Evolutionary conservation across 768 basidiomycete genomes (phyloP).

Genomic region (Amanita rimosa): DNA sequence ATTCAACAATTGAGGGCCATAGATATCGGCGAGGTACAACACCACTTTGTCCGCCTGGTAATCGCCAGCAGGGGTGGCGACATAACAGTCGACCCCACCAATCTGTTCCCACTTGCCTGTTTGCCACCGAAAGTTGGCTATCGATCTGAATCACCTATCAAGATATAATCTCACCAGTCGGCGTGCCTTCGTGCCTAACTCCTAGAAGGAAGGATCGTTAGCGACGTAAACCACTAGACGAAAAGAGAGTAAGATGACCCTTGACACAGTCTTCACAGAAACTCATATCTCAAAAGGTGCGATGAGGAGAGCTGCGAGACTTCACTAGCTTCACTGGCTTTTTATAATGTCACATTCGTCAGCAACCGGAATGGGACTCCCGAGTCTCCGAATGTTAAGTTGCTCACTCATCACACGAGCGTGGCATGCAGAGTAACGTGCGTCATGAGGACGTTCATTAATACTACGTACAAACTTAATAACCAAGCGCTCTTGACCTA

Average conservation of each 20-base stretch:
- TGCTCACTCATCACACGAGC: too few species aligned
- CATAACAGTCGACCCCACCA: conserved; percentile 37
- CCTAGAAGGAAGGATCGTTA: background rate
- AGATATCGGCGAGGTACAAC: conserved; percentile 42
- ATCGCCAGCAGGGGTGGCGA: conserved; percentile 37
- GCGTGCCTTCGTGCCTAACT: conserved; percentile 5
- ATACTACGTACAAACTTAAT: background rate
- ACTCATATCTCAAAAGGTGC: background rate
- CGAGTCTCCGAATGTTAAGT: too few species aligned
- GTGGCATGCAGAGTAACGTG: too few species aligned
- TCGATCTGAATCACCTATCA: background rate
- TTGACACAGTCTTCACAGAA: conserved; percentile 6
- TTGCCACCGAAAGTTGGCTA: too few species aligned
- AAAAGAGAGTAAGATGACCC: background rate
- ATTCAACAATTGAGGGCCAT: conserved; percentile 37
- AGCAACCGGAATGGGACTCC: background rate
- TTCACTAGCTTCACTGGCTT: too few species aligned
- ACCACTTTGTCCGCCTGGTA: conserved; percentile 47
- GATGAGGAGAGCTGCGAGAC: too few species aligned
- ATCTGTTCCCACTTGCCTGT: conserved; percentile 37
- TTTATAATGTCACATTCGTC: background rate
- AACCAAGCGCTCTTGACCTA: too few species aligned
- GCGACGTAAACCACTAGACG: too few species aligned
- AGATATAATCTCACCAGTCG: conserved; percentile 1
- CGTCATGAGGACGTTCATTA: too few species aligned